Evolutionary conservation across 208 protist species (phyloP), one percentile per base, ranked within the genome.

Genomic region (Trypanosomatidae sp.): DNA sequence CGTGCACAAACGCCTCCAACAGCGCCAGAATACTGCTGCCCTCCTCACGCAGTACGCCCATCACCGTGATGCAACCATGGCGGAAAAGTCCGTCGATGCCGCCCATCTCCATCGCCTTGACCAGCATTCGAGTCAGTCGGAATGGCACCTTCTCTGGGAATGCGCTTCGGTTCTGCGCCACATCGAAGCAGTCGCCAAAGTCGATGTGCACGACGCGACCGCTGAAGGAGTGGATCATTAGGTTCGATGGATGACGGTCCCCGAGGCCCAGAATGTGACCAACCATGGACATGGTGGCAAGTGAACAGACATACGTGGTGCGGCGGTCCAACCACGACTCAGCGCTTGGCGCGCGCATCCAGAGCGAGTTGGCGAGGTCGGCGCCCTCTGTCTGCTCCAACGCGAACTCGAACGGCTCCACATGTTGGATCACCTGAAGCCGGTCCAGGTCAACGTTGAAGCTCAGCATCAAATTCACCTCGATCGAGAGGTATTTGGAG

Each of bases 181-280:
- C 98, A 78, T 99, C 99, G 84, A 99, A 99, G 83, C 99, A 99
- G 83, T 99, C 99, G 78, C 99, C 99, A 90, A 99, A 99, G 92
- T 99, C 99, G 84, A 99, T 99, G 91, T 99, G 99, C 60, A 99
- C 89, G 28, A 99, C 94, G 66, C 99, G 98, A 62, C 99, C 99
- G 60, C 98, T 99, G 73, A 96, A 90, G 36, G 98, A 90, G 82
- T 99, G 95, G 17, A 99, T 91, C 99, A 99, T 99, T 15, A 99
- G 85, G 86, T 99, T 99, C 47, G 92, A 98, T 25, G 99, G 99
- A 83, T 99, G 99, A 47, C 99, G 94, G 88, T 99, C 99, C 66
- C 99, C 99, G 17, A 99, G 91, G 17, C 99, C 99, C 10, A 99
- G 87, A 72, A 99, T 98, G 80, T 99, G 98, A 39, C 98, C 98